Conservation (phyloP, 768 basidiomycete genomes). For the Grammothele lineata region DNA sequence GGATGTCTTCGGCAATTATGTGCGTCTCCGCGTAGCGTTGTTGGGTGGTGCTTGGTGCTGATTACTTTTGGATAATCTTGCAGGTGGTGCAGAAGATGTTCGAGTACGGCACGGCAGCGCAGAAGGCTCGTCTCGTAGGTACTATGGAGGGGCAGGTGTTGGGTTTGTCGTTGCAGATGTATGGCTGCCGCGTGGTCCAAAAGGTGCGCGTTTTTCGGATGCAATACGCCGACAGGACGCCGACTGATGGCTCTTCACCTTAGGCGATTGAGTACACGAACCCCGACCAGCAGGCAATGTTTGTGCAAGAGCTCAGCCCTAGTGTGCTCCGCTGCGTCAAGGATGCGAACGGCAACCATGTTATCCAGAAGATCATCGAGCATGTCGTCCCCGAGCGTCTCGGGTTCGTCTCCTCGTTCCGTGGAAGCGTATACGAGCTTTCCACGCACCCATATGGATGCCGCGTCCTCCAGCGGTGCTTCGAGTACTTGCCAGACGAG, state of each 20-base stretch:
- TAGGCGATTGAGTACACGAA: constrained; percentile 82
- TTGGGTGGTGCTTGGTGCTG: neutral
- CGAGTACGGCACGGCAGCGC: constrained; percentile 75
- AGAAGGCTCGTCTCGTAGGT: constrained; percentile 64
- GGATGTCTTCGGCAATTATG: constrained; percentile 97
- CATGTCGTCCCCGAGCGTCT: constrained; percentile 73
- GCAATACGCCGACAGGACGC: neutral
- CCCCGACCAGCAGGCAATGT: constrained; percentile 69
- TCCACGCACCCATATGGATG: constrained; percentile 92
- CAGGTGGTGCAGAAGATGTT: constrained; percentile 94
- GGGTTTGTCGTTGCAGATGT: constrained; percentile 82
- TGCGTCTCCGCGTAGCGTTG: constrained; percentile 35
- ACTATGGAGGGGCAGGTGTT: constrained; percentile 78
- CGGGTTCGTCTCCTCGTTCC: constrained; percentile 70
- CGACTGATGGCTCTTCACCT: constrained; percentile 11
- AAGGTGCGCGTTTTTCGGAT: constrained; percentile 49
- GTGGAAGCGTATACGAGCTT: constrained; percentile 74
- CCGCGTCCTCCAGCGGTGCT: constrained; percentile 88
- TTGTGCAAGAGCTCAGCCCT: constrained; percentile 77
- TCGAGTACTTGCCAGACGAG: constrained; percentile 75
- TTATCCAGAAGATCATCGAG: constrained; percentile 86
- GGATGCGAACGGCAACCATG: constrained; percentile 92
- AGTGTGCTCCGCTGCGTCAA: constrained; percentile 83
- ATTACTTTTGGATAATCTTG: constrained; percentile 1
- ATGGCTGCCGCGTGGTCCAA: constrained; percentile 94